Evolutionary conservation across 345 rosid species (phyloP), one percentile per base, ranked within the genome.

Genomic region (Bruguiera gymnorhiza): DNA sequence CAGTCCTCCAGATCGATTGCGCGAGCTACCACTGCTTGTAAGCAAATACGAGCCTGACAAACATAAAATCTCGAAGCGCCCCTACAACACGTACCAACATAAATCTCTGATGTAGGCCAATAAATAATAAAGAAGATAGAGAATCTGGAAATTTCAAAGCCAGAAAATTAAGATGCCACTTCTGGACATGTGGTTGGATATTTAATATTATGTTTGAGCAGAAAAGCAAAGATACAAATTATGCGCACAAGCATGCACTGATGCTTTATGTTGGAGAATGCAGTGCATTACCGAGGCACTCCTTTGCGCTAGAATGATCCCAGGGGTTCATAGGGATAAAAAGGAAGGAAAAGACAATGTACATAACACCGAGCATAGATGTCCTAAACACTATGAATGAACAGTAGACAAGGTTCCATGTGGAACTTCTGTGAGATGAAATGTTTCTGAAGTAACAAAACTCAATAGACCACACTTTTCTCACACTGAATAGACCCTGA

Each of bases 11-110:
- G 81, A 78, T 81, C 85, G 82, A 66, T 87, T 78, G 60, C 76
- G 84, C 29, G 88, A 73, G 50, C 91, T 83, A 27, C 84, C 76
- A 39, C 75, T 75, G 31, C 66, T 81, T 20, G 88, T 75, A 34
- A 82, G 66, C 79, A 90, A 69, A 77, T 82, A 88, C 55, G 94
- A 92, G 69, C 89, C 92, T 1, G 99, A 92, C 46, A 95, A 75
- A 70, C 93, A 90, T 66, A 95, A 70, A 50, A 95, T 90, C 83
- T 92, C 98, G 36, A 90, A 95, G 69, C 86, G 87, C 19, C 99
- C 99, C 99, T 95, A 70, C 27, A 79, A 46, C 78, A 52, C 56
- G 31, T 30, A 15, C 50, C 18, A 13, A 11, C 1, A 13, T 43
- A 13, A 15, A 23, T 0, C 27, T 63, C 43, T 13, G 52, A 64